Evolutionary conservation across 768 basidiomycete genomes (phyloP).

Genomic region (Porphyrellus cyaneotinctus): DNA sequence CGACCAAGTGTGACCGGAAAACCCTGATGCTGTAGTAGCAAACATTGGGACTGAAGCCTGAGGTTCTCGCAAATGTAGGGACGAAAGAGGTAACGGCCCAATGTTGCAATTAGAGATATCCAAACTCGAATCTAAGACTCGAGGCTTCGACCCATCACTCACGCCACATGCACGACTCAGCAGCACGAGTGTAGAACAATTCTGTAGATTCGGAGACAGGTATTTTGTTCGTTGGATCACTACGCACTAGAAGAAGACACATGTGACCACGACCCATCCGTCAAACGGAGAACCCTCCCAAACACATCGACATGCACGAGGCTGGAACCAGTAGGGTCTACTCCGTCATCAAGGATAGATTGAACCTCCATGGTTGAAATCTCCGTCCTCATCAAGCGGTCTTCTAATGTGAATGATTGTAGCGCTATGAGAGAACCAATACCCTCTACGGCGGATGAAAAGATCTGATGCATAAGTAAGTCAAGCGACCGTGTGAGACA

Average conservation of each 20-base stretch:
- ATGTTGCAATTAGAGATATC: too few relatives aligned
- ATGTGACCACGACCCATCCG: constrained; percentile 1
- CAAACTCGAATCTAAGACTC: too few relatives aligned
- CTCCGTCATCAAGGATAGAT: background rate
- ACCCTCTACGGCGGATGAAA: background rate
- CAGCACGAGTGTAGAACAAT: too few relatives aligned
- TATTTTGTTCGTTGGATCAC: too few relatives aligned
- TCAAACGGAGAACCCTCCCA: background rate
- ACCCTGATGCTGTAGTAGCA: too few relatives aligned
- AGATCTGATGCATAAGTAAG: background rate
- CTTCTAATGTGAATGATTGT: background rate
- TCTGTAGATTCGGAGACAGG: too few relatives aligned
- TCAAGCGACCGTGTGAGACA: background rate
- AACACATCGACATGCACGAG: background rate
- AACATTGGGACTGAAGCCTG: too few relatives aligned
- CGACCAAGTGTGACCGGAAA: too few relatives aligned
- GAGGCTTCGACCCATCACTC: too few relatives aligned
- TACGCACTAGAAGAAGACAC: background rate
- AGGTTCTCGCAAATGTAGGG: too few relatives aligned
- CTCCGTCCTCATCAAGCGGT: background rate
- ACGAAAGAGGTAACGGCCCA: too few relatives aligned
- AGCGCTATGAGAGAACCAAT: background rate
- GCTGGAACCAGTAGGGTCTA: background rate
- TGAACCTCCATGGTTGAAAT: background rate
- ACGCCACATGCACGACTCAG: too few relatives aligned